Evolutionary conservation across 2,329 filamentous ascomycete species (phyloP).

Genomic region (Ascocoryne sarcoides): DNA sequence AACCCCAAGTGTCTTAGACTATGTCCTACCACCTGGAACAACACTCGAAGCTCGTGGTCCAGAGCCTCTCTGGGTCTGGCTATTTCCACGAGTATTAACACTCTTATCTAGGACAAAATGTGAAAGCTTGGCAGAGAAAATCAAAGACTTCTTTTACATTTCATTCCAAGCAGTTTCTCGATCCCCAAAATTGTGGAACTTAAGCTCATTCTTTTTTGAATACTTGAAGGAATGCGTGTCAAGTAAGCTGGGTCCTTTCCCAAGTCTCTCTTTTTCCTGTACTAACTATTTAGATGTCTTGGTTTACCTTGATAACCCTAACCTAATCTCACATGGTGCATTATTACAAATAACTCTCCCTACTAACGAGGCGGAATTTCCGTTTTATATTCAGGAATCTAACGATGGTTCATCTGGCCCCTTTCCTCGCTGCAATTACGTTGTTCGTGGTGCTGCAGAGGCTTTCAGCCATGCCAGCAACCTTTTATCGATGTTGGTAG

Average conservation of each 20-base stretch:
- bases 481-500: constrained; percentile 23
- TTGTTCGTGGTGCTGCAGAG: constrained; percentile 13
- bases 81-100: constrained; percentile 48
- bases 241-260: constrained; percentile 14
- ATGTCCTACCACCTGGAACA: constrained; percentile 32
- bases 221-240: constrained; percentile 38
- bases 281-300: too few species aligned
- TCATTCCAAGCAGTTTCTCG: constrained; percentile 38
- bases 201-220: constrained; percentile 35
- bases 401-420: constrained; percentile 1
- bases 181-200: constrained; percentile 39
- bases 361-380: constrained; percentile 12
- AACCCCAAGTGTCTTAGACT: constrained; percentile 59
- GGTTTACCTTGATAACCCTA: constrained; percentile 16
- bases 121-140: constrained; percentile 38
- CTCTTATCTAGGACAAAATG: constrained; percentile 46
- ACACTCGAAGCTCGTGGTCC: constrained; percentile 42
- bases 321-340: constrained; percentile 8
- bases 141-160: constrained; percentile 45
- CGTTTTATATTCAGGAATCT: constrained; percentile 3
- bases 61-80: constrained; percentile 59
- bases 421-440: constrained; percentile 20
- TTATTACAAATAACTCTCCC: constrained; percentile 16
- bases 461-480: constrained; percentile 22
- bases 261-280: not conserved